Evolutionary conservation across 257 asterid species (phyloP), one percentile per base, ranked within the genome.

Genomic region (Cruciata laevipes): DNA sequence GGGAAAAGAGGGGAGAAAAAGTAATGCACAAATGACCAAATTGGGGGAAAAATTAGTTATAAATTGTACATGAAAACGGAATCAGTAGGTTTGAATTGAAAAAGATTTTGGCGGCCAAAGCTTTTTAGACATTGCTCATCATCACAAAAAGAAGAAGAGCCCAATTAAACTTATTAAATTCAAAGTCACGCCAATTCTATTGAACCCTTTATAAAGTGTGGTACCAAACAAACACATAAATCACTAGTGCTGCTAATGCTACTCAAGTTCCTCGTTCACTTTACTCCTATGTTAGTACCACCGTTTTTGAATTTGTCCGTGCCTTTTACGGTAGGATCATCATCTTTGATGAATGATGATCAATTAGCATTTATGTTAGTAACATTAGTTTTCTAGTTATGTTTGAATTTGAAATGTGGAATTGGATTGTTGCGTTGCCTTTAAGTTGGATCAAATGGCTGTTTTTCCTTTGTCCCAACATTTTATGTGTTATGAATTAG

Each of bases 31-130:
- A 53, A 8, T 21, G 60, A 53, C 60, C 60, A 53, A 53, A 5
- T 53, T 10, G 33, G 16, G n/a, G n/a, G 12, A 23, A 60, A 8
- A 3, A 5, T 23, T 5, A 24, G 13, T 57, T 57, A 10, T 23
- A 24, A 27, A 27, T 21, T 3, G 35, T 23, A 23, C 33, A 16
- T 7, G 12, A 42, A 18, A n/a, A 37, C 27, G 9, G 52, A 62
- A 6, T 60, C 49, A 24, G n/a, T 25, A 13, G 18, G 52, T 61
- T 70, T 37, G 51, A 42, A 11, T 47, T 63, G 75, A 65, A 64
- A 63, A 57, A 53, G 56, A 23, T 40, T 49, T 52, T 74, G 72
- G 71, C 82, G 80, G 79, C 24, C 69, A 76, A 49, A 63, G 65
- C 27, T 64, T 82, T 47, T 79, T 74, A 75, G 8, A 76, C 65